Evolutionary conservation across 805 yeast genomes (phyloP), one percentile per base, ranked within the genome.

Genomic region (Starmerella stigmatis): DNA sequence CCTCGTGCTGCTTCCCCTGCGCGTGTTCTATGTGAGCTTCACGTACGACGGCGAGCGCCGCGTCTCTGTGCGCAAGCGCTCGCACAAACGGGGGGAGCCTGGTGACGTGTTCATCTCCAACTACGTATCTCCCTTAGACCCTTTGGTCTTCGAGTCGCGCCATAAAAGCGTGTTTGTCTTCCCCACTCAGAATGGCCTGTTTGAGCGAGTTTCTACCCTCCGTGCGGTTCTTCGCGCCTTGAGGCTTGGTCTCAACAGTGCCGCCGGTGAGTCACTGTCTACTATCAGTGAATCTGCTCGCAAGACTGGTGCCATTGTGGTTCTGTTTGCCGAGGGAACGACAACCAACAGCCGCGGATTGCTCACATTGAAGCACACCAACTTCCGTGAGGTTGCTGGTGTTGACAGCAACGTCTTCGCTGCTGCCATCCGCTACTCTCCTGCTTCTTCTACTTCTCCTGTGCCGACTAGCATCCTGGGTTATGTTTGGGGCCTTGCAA

Each of bases 271-370:
- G 38, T 21, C 46, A 2, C 44, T 60, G 21, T 49, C 37, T 3
- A 37, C 49, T 6, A 42, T 61, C 8, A 46, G 49, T 17, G 21
- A 34, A 13, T 21, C 41, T 11, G 65, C 65, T 1, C 52, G 59
- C 23, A 56, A 62, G 17, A 58, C 60, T 3, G 66, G 69, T n/a
- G 70, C 72, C 33, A 64, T 69, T 0, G 68, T 76, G 4, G 78
- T 72, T 43, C 53, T 81, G 19, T 76, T 86, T 47, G 69, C 79
- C 3, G 96, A 86, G 57, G 94, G 94, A 0, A 83, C 94, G 0
- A 71, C 94, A 0, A 76, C 94, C 0, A 89, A 88, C 59, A 92
- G 94, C 41, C 78, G 78, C 50, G 78, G 86, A 0, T 58, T 88
- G 1, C 68, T 88, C 49, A 76, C 85, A 3, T 73, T 82, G 45